phyloP scores from a whole-genome alignment of 2,329 filamentous ascomycete species.

The Colletotrichum sp. region DNA sequence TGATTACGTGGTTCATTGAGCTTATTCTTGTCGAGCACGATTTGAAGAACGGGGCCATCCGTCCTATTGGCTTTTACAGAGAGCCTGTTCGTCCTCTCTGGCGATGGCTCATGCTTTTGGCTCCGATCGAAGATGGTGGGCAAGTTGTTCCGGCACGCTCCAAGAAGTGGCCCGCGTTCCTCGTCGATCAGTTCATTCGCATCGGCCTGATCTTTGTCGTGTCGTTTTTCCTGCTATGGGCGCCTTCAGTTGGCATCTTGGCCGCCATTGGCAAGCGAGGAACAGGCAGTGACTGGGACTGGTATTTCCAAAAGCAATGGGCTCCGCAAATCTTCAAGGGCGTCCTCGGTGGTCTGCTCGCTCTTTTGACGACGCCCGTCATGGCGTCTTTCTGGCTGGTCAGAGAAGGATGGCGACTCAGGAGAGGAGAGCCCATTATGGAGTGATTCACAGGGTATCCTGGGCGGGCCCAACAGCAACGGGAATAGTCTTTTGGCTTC shows the following conservation, averaged over 20 bases:
- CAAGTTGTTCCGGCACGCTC: conserved; percentile 30
- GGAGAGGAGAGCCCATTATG: background rate
- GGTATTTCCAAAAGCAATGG: conserved; percentile 47
- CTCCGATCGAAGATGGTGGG: conserved; percentile 27
- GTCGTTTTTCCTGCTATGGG: conserved; percentile 50
- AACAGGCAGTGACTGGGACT: conserved; percentile 41
- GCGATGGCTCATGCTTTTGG: conserved; percentile 51
- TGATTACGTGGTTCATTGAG: conserved; percentile 58
- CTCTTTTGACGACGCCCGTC: conserved; percentile 50
- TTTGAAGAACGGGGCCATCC: conserved; percentile 47
- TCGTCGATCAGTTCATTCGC: conserved; percentile 39
- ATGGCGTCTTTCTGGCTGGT: conserved; percentile 57
- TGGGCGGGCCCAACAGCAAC: background rate
- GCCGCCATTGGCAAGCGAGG: conserved; percentile 38
- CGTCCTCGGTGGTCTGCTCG: conserved; percentile 50
- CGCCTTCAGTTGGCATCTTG: conserved; percentile 47
- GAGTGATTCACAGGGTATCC: background rate
- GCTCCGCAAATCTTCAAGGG: conserved; percentile 56
- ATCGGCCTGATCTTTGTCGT: conserved; percentile 39
- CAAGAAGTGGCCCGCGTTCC: conserved; percentile 24
- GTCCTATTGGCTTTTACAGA: conserved; percentile 50
- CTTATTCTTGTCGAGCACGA: conserved; percentile 52
- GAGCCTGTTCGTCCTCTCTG: conserved; percentile 36
- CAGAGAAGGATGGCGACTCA: conserved; percentile 50
- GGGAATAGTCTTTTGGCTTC: background rate